Percentiles rank a stretch among this genome's conserved stretches.
phyloP scores from a whole-genome alignment of 257 asterid genomes.

The Osmanthus fragrans region DNA sequence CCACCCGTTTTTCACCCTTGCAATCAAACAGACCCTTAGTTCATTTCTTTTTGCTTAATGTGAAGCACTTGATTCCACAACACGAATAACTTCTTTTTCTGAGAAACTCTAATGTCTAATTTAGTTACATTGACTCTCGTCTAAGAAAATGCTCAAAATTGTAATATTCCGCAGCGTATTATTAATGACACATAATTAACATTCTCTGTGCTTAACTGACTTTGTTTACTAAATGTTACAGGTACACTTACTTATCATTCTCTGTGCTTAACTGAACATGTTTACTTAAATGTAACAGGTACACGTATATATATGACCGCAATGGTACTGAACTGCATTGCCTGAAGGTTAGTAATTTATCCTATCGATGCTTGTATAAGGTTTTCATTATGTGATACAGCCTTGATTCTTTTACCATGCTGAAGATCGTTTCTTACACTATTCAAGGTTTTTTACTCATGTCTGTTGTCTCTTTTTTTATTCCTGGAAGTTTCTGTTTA shows the following conservation, averaged over 20 bases:
- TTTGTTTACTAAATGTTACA: conserved; percentile 34
- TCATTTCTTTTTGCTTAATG: neutral
- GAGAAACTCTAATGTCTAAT: neutral
- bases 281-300: conserved; percentile 53
- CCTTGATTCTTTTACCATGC: neutral
- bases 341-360: conserved; percentile 69
- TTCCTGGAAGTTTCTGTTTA: conserved; percentile 6
- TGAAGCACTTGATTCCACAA: neutral
- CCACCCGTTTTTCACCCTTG: too few species aligned
- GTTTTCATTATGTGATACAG: neutral
- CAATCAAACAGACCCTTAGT: too few species aligned
- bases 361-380: conserved; percentile 3
- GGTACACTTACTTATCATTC: conserved; percentile 57
- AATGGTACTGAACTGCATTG: conserved; percentile 88
- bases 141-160: neutral
- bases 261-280: conserved; percentile 11
- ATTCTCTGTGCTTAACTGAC: conserved; percentile 15
- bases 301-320: conserved; percentile 74
- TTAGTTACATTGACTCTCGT: neutral
- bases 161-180: neutral
- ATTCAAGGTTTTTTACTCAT: neutral
- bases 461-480: neutral
- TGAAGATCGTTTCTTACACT: conserved; percentile 5
- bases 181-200: neutral
- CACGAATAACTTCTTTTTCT: conserved; percentile 6